Evolutionary conservation across 371 early-diverging fungal genomes (phyloP).

Genomic region (Parasitella parasitica): DNA sequence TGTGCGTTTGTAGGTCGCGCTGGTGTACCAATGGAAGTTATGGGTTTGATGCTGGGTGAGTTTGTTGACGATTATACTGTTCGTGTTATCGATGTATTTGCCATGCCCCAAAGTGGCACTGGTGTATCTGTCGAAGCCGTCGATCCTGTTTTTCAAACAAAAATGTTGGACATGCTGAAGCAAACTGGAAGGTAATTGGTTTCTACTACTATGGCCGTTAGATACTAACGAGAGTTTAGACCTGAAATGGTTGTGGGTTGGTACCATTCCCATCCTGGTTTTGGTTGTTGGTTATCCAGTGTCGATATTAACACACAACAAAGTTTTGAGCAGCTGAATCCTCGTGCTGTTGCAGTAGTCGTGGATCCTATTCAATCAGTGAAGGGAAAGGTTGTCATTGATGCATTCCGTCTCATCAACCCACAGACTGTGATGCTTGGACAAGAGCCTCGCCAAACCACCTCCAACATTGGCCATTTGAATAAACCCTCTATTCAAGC

Average conservation of each 20-base stretch:
- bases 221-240: constrained; percentile 40
- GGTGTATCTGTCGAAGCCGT: constrained; percentile 99
- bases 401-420: constrained; percentile 99
- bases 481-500: constrained; percentile 99
- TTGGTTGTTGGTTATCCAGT: constrained; percentile 99
- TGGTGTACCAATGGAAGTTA: constrained; percentile 99
- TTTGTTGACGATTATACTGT: constrained; percentile 99
- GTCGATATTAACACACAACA: constrained; percentile 99
- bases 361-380: constrained; percentile 99
- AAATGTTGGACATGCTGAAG: constrained; percentile 99
- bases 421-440: constrained; percentile 87
- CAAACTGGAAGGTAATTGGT: constrained; percentile 90
- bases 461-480: constrained; percentile 99
- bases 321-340: constrained; percentile 96
- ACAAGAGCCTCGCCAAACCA: constrained; percentile 98
- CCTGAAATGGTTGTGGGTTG: constrained; percentile 99
- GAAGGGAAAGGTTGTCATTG: constrained; percentile 99
- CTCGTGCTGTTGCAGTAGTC: constrained; percentile 99
- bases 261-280: constrained; percentile 99
- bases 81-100: constrained; percentile 99
- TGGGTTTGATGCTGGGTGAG: constrained; percentile 99
- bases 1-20: constrained; percentile 77
- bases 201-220: neutral
- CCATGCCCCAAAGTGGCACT: constrained; percentile 99
- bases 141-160: constrained; percentile 99